phyloP scores from a whole-genome alignment of 2,329 filamentous ascomycete genomes.

The Xylaria sp. region DNA sequence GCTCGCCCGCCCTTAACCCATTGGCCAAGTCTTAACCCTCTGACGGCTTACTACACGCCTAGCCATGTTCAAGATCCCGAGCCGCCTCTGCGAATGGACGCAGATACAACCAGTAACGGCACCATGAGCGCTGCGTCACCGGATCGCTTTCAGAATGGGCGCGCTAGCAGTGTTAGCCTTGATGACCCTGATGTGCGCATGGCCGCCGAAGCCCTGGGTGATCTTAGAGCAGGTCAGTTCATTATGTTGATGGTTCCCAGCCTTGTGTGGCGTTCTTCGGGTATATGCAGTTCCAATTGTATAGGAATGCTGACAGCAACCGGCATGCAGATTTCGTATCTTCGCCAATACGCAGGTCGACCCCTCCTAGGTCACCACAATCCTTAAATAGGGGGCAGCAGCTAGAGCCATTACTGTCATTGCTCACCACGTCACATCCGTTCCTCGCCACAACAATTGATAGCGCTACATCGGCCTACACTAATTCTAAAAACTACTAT shows the following conservation, averaged over 20 bases:
- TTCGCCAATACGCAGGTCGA: slow-evolving; percentile 63
- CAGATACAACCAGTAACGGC: slow-evolving; percentile 56
- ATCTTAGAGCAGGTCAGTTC: slow-evolving; percentile 74
- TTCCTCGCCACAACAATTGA: slow-evolving; percentile 86
- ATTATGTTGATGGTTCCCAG: neutral
- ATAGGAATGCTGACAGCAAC: slow-evolving; percentile 24
- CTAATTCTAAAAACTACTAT: slow-evolving; percentile 88
- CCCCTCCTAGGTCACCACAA: slow-evolving; percentile 53
- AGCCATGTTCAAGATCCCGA: slow-evolving; percentile 56
- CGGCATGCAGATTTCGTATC: slow-evolving; percentile 69
- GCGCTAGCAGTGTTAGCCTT: slow-evolving; percentile 64
- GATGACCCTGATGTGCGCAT: slow-evolving; percentile 75
- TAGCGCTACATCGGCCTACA: slow-evolving; percentile 85
- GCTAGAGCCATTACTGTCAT: slow-evolving; percentile 82
- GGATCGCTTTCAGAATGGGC: slow-evolving; percentile 56
- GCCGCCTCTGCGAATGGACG: slow-evolving; percentile 60
- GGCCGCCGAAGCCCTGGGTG: slow-evolving; percentile 79
- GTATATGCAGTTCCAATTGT: slow-evolving; percentile 21
- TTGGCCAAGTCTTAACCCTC: slow-evolving; percentile 62
- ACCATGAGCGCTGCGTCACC: slow-evolving; percentile 57
- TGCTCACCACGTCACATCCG: slow-evolving; percentile 89
- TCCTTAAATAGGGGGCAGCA: slow-evolving; percentile 58
- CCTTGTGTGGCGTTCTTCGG: slow-evolving; percentile 2
- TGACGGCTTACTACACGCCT: slow-evolving; percentile 60
- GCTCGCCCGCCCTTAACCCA: slow-evolving; percentile 46